Conservation (phyloP, 2,329 filamentous ascomycete species). For the Alternaria burnsii region DNA sequence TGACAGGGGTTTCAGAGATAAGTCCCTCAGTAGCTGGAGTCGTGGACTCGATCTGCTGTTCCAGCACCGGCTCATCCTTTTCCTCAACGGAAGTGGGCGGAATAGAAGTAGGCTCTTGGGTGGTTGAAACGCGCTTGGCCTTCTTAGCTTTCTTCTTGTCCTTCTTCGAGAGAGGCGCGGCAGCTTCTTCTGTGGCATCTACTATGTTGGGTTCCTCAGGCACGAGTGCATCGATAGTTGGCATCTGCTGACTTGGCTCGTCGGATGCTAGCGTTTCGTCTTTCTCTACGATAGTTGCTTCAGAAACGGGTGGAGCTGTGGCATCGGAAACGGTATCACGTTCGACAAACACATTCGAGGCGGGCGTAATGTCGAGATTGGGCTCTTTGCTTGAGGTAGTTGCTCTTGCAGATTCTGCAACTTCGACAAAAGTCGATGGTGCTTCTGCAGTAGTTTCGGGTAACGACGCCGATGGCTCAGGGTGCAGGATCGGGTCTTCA, state of each 20-base stretch:
- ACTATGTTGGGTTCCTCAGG: background rate
- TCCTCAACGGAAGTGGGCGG: conserved; percentile 14
- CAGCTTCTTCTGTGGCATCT: conserved; percentile 3
- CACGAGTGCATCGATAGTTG: background rate
- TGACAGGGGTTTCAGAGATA: background rate
- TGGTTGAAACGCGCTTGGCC: conserved; percentile 24
- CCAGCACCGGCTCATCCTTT: conserved; percentile 8
- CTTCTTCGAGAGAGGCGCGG: conserved; percentile 23
- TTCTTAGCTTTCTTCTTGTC: conserved; percentile 34
- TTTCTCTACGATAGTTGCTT: background rate
- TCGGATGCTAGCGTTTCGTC: background rate
- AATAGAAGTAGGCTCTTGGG: conserved; percentile 11
- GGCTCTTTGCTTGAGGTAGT: background rate
- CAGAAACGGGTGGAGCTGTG: background rate
- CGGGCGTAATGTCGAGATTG: background rate
- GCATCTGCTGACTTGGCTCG: background rate
- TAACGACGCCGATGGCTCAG: background rate
- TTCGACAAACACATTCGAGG: background rate
- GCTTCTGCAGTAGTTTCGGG: background rate
- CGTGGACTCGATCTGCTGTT: conserved; percentile 1
- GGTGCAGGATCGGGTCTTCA: conserved; percentile 9
- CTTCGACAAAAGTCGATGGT: background rate
- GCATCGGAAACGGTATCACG: background rate
- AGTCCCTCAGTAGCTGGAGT: background rate
- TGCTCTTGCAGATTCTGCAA: background rate